These are phyloP conservation scores for Russula sp. DNA, from an alignment of 768 basidiomycete species.

Conservation along the genomic window DNA sequence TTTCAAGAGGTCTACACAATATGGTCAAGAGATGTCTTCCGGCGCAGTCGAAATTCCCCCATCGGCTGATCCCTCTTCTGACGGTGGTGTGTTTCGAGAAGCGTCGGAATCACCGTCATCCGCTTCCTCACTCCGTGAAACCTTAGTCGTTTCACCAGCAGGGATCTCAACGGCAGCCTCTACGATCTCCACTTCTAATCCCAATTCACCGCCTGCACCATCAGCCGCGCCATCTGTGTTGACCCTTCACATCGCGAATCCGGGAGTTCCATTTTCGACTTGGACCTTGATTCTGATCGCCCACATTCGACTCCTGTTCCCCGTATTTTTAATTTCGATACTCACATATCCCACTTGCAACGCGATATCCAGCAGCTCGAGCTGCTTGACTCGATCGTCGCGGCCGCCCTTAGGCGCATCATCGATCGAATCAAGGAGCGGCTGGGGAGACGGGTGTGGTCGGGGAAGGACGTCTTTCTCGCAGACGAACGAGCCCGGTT, in stretches of 20 bases:
- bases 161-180: background rate
- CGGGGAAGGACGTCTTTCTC: conserved; percentile 54
- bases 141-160: background rate
- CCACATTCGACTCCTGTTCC: conserved; percentile 31
- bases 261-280: conserved; percentile 35
- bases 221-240: background rate
- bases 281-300: conserved; percentile 36
- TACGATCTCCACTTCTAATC: background rate
- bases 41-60: background rate
- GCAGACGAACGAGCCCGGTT: conserved; percentile 35
- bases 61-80: background rate
- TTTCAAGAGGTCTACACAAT: conserved; percentile 31
- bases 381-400: conserved; percentile 43
- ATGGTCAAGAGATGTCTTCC: background rate
- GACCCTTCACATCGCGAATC: background rate
- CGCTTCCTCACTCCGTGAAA: background rate
- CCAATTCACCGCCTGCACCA: background rate
- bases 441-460: conserved; percentile 76
- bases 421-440: conserved; percentile 67
- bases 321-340: conserved; percentile 49
- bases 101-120: background rate
- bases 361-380: conserved; percentile 54
- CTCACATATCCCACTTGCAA: conserved; percentile 56
- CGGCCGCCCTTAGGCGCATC: conserved; percentile 48
- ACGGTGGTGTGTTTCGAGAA: background rate